Base-by-base conservation (phyloP, 768 basidiomycete genomes). In the Leucosporidium yakuticum region DNA sequence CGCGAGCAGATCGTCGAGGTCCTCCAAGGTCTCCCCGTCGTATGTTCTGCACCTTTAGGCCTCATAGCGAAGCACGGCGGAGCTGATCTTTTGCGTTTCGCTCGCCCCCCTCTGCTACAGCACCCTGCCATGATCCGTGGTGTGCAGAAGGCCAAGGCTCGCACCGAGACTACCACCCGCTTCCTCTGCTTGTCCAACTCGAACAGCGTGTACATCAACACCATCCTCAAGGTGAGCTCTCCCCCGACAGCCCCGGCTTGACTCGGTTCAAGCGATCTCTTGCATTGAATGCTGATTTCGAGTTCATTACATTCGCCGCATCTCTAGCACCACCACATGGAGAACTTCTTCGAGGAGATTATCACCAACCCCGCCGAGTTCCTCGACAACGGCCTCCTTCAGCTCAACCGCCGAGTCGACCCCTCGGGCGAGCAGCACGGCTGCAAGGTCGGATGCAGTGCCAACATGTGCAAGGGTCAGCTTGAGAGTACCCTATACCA, bases 391-490 rank as follows among this genome's bases (percentile, higher is more conserved):
- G 86, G 89, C 47, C 81, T 89, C 9, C 85, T 98, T 63, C 85
- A 87, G 65, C 80, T 99, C 57, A 83, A 84, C 36, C 84, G 94
- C 20, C 83, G 88, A 54, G 81, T 97, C 53, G 88, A 87, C 67
- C 89, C 90, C 17, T 73, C 80, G 27, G 89, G 85, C 2, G 86
- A 86, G 2, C 91, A 91, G 67, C 96, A 98, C 78, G 77, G 76
- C 11, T 99, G 96, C 80, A 81, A 81, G 54, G 83, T 95, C 61
- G 95, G 95, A 9, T 99, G 96, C 81, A 87, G 87, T 65, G 85
- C 87, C 20, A 98, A 99, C 82, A 96, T 99, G 94, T 99, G 96
- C 83, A 99, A 99, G 82, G 91, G 91, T 87, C 25, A 51, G 77
- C 39, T 12, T 55, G n/a, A 20, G 36, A 11, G 20, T 9, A 4